Evolutionary conservation across 345 rosid genomes (phyloP).

Genomic region (Turnera subulata): DNA sequence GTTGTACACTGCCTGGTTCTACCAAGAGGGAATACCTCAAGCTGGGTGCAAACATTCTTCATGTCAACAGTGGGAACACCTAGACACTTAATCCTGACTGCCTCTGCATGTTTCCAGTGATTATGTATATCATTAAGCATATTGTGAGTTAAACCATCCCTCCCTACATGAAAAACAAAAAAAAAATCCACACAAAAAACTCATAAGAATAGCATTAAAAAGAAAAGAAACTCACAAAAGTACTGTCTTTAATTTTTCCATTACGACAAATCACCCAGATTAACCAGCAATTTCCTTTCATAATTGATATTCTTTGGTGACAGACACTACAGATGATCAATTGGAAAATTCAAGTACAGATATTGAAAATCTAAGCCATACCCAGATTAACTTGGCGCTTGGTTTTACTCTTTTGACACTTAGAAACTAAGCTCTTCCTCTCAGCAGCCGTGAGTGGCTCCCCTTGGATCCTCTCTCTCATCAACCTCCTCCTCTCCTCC

Average conservation of each 20-base stretch:
- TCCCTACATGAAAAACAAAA: conserved; percentile 38
- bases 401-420: conserved; percentile 60
- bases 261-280: too few relatives aligned
- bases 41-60: conserved; percentile 78
- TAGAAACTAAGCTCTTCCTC: conserved; percentile 69
- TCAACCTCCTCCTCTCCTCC: conserved; percentile 64
- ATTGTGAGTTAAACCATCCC: conserved; percentile 96
- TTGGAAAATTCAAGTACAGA: neutral
- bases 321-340: neutral
- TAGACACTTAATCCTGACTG: conserved; percentile 79
- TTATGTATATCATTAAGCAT: conserved; percentile 88
- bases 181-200: neutral
- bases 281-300: too few relatives aligned
- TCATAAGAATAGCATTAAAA: neutral
- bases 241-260: too few relatives aligned
- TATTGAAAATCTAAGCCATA: conserved; percentile 5
- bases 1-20: neutral
- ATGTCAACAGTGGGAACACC: conserved; percentile 89
- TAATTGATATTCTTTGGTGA: neutral
- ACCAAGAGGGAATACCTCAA: conserved; percentile 51
- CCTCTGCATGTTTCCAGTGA: conserved; percentile 75
- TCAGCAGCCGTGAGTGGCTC: conserved; percentile 61
- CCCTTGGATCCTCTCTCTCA: conserved; percentile 67
- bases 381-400: conserved; percentile 77
- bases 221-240: neutral